Percentiles rank a stretch among this genome's conserved stretches.
Evolutionary conservation across 371 early-diverging fungal species (phyloP).

Genomic region (Rhizomucor miehei): DNA sequence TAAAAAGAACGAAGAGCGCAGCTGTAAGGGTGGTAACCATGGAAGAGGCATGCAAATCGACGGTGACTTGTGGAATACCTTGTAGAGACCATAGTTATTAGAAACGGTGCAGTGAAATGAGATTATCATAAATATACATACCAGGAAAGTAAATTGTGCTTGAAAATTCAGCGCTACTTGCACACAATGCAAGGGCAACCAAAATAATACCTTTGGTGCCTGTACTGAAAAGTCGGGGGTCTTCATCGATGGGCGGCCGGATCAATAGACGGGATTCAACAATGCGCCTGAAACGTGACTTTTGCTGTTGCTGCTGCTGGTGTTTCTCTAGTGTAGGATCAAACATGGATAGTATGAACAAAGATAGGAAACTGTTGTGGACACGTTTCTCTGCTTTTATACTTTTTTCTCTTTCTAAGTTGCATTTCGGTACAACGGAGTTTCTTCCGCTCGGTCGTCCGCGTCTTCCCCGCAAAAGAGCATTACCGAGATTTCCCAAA

Average conservation of each 20-base stretch:
- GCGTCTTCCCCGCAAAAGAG: too few species aligned
- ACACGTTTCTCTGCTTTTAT: too few species aligned
- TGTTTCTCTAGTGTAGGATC: too few species aligned
- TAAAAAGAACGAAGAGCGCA: constrained; percentile 53
- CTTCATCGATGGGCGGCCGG: constrained; percentile 20
- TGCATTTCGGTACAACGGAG: too few species aligned
- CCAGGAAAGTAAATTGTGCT: constrained; percentile 11
- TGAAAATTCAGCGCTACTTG: constrained; percentile 21
- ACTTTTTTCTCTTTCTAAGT: too few species aligned
- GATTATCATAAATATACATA: background rate
- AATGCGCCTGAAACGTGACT: background rate
- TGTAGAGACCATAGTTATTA: constrained; percentile 3
- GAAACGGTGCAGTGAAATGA: background rate
- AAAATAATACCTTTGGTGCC: constrained; percentile 16
- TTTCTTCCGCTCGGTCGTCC: too few species aligned
- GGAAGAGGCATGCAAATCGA: constrained; percentile 44
- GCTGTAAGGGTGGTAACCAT: constrained; percentile 55
- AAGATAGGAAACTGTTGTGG: too few species aligned
- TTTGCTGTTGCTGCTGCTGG: too few species aligned
- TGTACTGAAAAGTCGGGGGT: constrained; percentile 18
- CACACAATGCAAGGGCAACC: constrained; percentile 12
- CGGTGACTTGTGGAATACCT: constrained; percentile 45
- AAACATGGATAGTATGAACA: too few species aligned
- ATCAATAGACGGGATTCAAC: constrained; percentile 9
- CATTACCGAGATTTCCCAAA: too few species aligned